A percentile compares a stretch with the other conserved stretches of the same genome.
These are phyloP conservation scores for Reticulomyxa filosa DNA, from an alignment of 78 protist species.

Conservation along the genomic window DNA sequence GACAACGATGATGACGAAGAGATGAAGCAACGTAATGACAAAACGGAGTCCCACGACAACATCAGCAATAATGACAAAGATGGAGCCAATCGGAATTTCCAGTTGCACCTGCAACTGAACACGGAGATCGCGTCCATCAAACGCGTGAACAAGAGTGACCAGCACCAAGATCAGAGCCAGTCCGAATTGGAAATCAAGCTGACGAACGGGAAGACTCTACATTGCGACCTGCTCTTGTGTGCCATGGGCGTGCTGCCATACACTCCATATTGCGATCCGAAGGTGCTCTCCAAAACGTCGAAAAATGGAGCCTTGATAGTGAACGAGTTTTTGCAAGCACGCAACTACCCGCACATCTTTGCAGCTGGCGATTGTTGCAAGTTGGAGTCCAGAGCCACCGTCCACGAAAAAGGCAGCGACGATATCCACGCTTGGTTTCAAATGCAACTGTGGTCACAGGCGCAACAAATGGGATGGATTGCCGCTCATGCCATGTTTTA, in stretches of 20 bases:
- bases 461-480: not conserved
- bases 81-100: not conserved
- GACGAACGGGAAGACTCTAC: not conserved
- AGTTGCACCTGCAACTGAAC: not conserved
- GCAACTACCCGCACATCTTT: too few species aligned
- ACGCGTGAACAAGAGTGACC: too few species aligned
- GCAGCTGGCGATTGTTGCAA: slow-evolving; percentile 8
- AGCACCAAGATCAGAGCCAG: too few species aligned
- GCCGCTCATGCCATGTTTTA: not conserved
- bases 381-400: not conserved
- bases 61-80: not conserved
- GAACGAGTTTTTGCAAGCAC: not conserved
- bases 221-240: not conserved
- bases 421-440: not conserved
- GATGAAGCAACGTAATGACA: too few species aligned
- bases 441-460: slow-evolving; percentile 10
- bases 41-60: not conserved
- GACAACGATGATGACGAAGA: too few species aligned
- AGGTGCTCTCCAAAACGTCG: too few species aligned
- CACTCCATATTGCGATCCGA: not conserved
- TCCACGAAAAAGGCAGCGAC: not conserved
- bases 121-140: not conserved
- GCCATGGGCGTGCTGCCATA: not conserved
- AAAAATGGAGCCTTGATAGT: not conserved
- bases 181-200: too few species aligned